Base-by-base conservation (phyloP, 805 yeast species). In the Starmera amethionina region DNA sequence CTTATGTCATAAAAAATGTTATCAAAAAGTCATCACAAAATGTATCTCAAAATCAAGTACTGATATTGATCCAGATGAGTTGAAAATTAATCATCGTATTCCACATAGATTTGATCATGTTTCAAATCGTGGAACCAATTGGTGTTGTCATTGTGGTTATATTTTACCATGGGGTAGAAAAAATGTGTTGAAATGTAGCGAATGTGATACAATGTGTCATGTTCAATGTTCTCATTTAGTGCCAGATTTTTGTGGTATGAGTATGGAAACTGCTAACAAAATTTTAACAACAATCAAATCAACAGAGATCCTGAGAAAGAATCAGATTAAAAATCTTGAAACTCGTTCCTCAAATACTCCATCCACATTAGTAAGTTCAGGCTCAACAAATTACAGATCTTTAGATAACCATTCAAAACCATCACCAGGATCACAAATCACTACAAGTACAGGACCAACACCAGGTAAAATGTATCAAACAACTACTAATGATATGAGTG, bases 141-240 rank as follows among this genome's bases (percentile, higher is more conserved):
- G 99, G 99, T 93, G 99, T 65, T 93, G 97, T 52, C 99, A 93
- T 59, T 93, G 99, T 72, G 99, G 99, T 45, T 87, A 87, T 57
- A 79, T 93, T 39, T 70, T 93, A 46, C 97, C 98, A 14, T 82
- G 96, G 82, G 96, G 97, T 40, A 77, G 82, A 54, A 88, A 87
- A 60, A 88, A 85, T 51, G 94, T 89, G 10, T 73, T 96, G 39
- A 93, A 87, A 59, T 90, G 98, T 70, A 67, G 82, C 5, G 93
- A 84, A 49, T 93, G 98, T 77, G 95, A 95, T 28, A 77, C 88
- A 16, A 86, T 90, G 82, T 90, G 96, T 54, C 99, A 93, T 57
- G 75, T 93, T 4, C 78, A 79, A 35, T 93, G 99, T 66, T 81
- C 90, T 11, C 96, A 88, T 55, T 68, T 89, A 52, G 97, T 93